Base-by-base conservation (phyloP, 192 early-diverging fungal genomes). In the Phycomyces blakesleeanus region DNA sequence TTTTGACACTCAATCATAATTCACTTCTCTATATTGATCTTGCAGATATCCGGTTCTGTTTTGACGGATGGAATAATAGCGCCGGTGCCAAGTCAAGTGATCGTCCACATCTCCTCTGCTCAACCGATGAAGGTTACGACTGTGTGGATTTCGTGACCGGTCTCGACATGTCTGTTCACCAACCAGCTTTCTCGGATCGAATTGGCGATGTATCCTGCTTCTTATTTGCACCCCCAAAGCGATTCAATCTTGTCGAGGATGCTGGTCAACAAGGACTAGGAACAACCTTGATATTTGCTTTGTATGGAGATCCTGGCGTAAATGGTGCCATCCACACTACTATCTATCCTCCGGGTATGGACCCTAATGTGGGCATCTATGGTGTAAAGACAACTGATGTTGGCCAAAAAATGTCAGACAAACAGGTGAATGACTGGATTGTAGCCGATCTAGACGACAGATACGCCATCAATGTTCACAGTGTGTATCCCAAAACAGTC, bases 341-440 rank as follows among this genome's bases (percentile, higher is more conserved):
- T 55, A 24, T 55, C 5, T 61, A 61, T 61, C 18, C 59, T 10
- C 49, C 47, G 18, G 49, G 49, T 3, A 22, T 38, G 29, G 44
- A 61, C 21, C 59, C 59, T 24, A 61, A 61, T 18, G 10, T 16
- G 27, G 22, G 1, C 1, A 0, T 22, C 9, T 40, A 38, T 18
- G 49, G 49, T 20, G 3, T 51, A 0, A 15, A 0, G 9, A 29
- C 47, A 7, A 38, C 16, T 40, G 25, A 51, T 37, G 0, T 0
- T 34, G 10, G 3, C 1, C 0, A 39, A 34, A 6, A 4, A 20
- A 21, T 22, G 15, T 37, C n/a, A 8, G 0, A 20, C 1, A 3
- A 29, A 34, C 14, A 37, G 14, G 0, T 15, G 15, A 4, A n/a
- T 16, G 11, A 22, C 6, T 0, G 27, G 27, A 14, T 38, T 11